A percentile compares a stretch with the other conserved stretches of the same genome.
Conservation (phyloP, 495 filamentous ascomycete species). For the Umbilicaria muhlenbergii region DNA sequence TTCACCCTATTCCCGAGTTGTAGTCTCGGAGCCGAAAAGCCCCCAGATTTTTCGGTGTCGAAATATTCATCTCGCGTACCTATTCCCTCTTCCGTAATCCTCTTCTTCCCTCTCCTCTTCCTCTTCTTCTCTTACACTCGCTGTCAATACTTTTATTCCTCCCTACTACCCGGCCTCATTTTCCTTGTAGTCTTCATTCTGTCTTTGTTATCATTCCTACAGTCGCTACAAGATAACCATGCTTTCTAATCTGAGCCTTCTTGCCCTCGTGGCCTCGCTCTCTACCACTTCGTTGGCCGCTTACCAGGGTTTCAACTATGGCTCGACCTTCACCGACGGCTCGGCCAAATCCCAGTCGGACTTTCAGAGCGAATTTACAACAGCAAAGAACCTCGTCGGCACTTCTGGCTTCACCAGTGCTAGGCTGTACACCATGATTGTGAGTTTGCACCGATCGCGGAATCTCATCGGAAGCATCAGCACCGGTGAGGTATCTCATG, state of each 20-base stretch:
- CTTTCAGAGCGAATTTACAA: conserved; percentile 54
- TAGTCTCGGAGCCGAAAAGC: too few species aligned
- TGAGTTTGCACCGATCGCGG: conserved; percentile 1
- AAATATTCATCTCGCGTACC: too few species aligned
- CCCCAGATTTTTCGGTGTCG: too few species aligned
- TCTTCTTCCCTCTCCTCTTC: background rate
- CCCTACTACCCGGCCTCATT: conserved; percentile 4
- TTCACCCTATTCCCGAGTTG: too few species aligned
- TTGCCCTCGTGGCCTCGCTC: conserved; percentile 30
- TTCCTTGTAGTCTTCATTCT: background rate
- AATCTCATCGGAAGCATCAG: background rate
- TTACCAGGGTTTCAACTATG: conserved; percentile 74
- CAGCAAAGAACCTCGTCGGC: conserved; percentile 51
- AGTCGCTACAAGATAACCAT: conserved; percentile 21
- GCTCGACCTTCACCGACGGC: conserved; percentile 44
- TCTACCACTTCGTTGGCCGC: conserved; percentile 29
- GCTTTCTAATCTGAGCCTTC: conserved; percentile 23
- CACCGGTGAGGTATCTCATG: too few species aligned
- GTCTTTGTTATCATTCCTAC: conserved; percentile 10
- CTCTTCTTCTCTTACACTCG: conserved; percentile 6
- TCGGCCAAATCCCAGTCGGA: conserved; percentile 45
- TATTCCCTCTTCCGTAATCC: too few species aligned
- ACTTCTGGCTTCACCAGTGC: conserved; percentile 64
- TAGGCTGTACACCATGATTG: conserved; percentile 46
- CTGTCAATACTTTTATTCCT: conserved; percentile 17